Conservation (phyloP, 257 asterid genomes). For the Fraxinus anomala region DNA sequence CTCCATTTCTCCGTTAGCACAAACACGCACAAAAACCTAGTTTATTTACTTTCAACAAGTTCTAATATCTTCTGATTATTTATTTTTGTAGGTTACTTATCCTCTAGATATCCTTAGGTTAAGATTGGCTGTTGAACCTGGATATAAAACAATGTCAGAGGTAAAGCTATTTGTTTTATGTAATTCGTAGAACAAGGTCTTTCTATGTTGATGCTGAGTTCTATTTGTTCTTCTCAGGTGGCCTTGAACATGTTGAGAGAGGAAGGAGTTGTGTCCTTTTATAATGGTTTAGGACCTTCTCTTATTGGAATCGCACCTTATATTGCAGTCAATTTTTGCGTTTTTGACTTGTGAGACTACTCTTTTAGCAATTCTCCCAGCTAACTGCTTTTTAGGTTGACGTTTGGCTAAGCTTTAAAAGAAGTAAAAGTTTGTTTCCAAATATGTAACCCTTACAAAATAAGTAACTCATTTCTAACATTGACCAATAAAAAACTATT, state of each 20-base stretch:
- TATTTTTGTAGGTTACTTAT: conserved; percentile 61
- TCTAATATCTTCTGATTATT: no score
- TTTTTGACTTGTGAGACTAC: conserved; percentile 92
- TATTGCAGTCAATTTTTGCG: conserved; percentile 93
- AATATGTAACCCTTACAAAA: not conserved
- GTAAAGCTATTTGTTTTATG: conserved; percentile 38
- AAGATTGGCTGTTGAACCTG: conserved; percentile 94
- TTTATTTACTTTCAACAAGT: no score
- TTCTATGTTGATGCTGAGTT: conserved; percentile 17
- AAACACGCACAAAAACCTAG: no score
- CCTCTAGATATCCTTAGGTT: conserved; percentile 89
- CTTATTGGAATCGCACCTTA: conserved; percentile 97
- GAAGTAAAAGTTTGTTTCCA: not conserved
- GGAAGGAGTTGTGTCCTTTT: conserved; percentile 85
- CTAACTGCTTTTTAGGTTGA: conserved; percentile 18
- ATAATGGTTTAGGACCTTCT: conserved; percentile 91
- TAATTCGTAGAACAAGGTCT: conserved; percentile 10
- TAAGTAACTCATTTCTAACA: not conserved
- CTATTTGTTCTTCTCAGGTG: conserved; percentile 52
- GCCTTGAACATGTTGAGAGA: conserved; percentile 86
- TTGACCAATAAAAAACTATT: not conserved
- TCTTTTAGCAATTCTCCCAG: conserved; percentile 28
- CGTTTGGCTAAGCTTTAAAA: not conserved
- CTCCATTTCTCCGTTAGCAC: no score
- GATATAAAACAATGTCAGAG: conserved; percentile 83